Percentiles rank a stretch among this genome's conserved stretches.
Conservation (phyloP, 1,139 yeast genomes). For the Sugiyamaella novakii region DNA sequence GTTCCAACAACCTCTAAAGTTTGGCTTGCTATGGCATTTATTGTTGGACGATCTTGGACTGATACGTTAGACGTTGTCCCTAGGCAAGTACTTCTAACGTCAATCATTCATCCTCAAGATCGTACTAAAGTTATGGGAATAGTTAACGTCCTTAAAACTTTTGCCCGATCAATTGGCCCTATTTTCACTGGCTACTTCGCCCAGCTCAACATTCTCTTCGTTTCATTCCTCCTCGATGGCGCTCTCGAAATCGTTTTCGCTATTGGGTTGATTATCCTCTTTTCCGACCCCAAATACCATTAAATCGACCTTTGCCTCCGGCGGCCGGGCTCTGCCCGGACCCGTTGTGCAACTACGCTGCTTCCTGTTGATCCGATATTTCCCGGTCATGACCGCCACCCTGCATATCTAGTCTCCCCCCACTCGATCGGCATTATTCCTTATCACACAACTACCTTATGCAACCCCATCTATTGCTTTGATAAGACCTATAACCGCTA, state of each 20-base stretch:
- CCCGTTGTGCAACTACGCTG: too few species aligned
- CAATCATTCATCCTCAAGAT: slow-evolving; percentile 63
- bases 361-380: too few species aligned
- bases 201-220: slow-evolving; percentile 50
- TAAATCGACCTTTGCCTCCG: too few species aligned
- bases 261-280: slow-evolving; percentile 32
- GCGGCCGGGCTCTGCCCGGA: too few species aligned
- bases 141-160: slow-evolving; percentile 82
- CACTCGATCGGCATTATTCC: too few species aligned
- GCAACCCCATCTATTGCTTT: too few species aligned
- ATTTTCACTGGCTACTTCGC: slow-evolving; percentile 76
- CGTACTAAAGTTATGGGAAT: slow-evolving; percentile 79
- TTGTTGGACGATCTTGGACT: slow-evolving; percentile 56
- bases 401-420: too few species aligned
- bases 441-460: too few species aligned
- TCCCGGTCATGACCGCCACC: too few species aligned
- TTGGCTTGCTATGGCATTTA: slow-evolving; percentile 40
- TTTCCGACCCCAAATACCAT: slow-evolving; percentile 21
- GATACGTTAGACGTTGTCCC: slow-evolving; percentile 91
- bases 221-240: slow-evolving; percentile 68
- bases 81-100: slow-evolving; percentile 73
- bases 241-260: slow-evolving; percentile 46
- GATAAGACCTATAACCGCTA: too few species aligned
- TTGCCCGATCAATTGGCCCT: slow-evolving; percentile 84
- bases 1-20: slow-evolving; percentile 48